A percentile compares a stretch with the other conserved stretches of the same genome.
Evolutionary conservation across 192 early-diverging fungal species (phyloP).

Genomic region (Linnemannia exigua): DNA sequence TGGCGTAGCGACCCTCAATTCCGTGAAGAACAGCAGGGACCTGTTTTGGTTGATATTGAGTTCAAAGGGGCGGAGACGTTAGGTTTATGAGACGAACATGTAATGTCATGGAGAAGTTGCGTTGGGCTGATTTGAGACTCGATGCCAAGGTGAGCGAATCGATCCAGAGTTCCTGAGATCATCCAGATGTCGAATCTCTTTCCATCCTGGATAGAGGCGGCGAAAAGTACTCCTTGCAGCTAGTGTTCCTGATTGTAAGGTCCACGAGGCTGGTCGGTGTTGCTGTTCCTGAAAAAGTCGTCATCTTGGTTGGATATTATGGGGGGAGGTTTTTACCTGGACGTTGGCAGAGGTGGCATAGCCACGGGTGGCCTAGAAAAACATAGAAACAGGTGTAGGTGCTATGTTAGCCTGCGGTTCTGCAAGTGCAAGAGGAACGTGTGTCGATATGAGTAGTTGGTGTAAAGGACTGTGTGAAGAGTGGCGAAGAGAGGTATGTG

Average conservation of each 20-base stretch:
- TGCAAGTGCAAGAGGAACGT: not conserved
- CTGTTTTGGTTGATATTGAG: conserved; percentile 53
- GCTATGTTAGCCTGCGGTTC: not conserved
- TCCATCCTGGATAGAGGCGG: not conserved
- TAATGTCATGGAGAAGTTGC: not conserved
- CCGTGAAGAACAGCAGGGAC: conserved; percentile 89
- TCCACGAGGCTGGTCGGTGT: not conserved
- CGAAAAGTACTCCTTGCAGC: not conserved
- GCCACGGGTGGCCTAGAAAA: conserved; percentile 45
- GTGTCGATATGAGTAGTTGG: not conserved
- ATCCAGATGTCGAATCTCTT: not conserved
- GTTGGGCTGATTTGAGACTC: not conserved
- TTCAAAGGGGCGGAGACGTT: not conserved
- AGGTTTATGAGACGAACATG: not conserved
- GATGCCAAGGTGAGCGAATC: not conserved
- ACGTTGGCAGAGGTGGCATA: conserved; percentile 39
- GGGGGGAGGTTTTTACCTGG: conserved; percentile 34
- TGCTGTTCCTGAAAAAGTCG: not conserved
- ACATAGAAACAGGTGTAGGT: not conserved
- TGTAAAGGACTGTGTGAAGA: too few species aligned
- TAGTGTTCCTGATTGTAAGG: not conserved
- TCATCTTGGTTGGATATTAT: not conserved
- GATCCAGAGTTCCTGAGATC: not conserved
- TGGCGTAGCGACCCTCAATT: conserved; percentile 97
- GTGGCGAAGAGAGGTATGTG: not conserved